Evolutionary conservation across 2,329 filamentous ascomycete genomes (phyloP).

Genomic region (Penicillium vulpinum): DNA sequence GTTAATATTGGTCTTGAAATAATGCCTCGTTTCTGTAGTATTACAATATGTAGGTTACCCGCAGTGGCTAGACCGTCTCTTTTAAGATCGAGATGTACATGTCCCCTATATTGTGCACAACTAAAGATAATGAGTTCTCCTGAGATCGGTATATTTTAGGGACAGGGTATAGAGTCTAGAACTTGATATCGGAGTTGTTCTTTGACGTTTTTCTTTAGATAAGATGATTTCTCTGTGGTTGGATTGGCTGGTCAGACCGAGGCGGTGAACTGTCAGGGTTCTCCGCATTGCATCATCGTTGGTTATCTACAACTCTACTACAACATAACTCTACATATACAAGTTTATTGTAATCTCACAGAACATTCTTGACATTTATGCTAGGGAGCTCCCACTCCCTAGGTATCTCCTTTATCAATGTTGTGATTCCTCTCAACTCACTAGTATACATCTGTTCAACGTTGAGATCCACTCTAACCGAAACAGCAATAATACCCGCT

Average conservation of each 20-base stretch:
- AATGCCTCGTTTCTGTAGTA: background rate
- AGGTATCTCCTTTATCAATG: background rate
- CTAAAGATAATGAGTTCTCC: background rate
- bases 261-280: slow-evolving; percentile 19
- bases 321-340: too few species aligned
- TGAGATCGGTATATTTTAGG: too few species aligned
- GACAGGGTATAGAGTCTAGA: background rate
- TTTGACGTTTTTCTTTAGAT: background rate
- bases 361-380: background rate
- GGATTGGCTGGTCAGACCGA: slow-evolving; percentile 16
- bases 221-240: slow-evolving; percentile 13
- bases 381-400: background rate
- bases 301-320: background rate
- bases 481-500: slow-evolving; percentile 2
- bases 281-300: slow-evolving; percentile 24
- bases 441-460: background rate
- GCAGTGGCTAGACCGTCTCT: background rate
- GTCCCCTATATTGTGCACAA: background rate
- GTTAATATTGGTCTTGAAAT: background rate
- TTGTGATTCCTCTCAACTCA: background rate
- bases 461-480: slow-evolving; percentile 10
- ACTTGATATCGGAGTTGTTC: background rate
- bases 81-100: too few species aligned
- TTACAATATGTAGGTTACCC: background rate
- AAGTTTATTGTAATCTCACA: background rate